phyloP scores from a whole-genome alignment of 192 early-diverging fungal genomes.

The Backusella psychrophila region DNA sequence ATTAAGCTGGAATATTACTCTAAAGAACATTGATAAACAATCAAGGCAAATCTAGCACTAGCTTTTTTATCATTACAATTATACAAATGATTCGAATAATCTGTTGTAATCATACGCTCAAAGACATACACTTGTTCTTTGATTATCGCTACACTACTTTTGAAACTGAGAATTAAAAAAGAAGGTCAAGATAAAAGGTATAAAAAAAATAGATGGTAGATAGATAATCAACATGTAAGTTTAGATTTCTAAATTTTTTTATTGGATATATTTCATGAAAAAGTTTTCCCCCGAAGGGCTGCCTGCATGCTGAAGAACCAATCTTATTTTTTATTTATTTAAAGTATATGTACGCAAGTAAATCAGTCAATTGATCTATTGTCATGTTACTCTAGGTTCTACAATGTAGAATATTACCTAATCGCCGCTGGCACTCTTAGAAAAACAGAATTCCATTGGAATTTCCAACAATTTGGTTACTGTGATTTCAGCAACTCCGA shows the following conservation, averaged over 20 bases:
- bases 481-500: too few species aligned
- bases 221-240: not conserved
- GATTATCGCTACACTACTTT: not conserved
- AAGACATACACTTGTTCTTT: too few species aligned
- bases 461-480: too few species aligned
- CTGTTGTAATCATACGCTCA: too few species aligned
- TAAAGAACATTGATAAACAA: too few species aligned
- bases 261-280: not conserved
- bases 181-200: not conserved
- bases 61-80: too few species aligned
- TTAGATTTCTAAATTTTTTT: not conserved
- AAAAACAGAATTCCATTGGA: too few species aligned
- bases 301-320: not conserved
- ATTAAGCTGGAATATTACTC: not conserved
- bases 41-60: too few species aligned
- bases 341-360: not conserved
- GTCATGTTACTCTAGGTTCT: not conserved
- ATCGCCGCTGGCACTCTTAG: not conserved
- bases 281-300: not conserved
- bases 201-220: not conserved
- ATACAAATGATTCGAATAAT: too few species aligned
- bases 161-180: not conserved
- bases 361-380: not conserved
- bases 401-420: not conserved
- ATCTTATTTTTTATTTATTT: not conserved